Evolutionary conservation across 2,329 filamentous ascomycete species (phyloP).

Genomic region (Emericellopsis cladophorae): DNA sequence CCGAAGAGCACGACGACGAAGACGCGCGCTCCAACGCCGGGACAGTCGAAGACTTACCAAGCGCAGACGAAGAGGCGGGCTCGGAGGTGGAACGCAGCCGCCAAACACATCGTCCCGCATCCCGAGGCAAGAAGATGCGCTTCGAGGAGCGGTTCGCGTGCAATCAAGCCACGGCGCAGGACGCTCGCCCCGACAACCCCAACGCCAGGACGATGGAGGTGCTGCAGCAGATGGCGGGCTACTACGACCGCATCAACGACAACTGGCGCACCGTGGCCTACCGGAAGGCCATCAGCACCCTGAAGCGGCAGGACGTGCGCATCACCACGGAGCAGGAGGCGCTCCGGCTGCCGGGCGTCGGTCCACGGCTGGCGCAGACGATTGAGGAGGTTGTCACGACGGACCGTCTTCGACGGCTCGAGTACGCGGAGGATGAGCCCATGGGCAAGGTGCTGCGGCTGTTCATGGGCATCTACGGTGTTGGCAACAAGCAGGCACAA

Average conservation of each 20-base stretch:
- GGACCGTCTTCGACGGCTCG: slow-evolving; percentile 56
- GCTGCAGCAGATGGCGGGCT: slow-evolving; percentile 64
- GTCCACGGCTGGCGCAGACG: slow-evolving; percentile 62
- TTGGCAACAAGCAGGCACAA: slow-evolving; percentile 55
- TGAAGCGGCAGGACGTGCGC: slow-evolving; percentile 51
- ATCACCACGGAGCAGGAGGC: slow-evolving; percentile 62
- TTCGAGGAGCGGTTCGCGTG: slow-evolving; percentile 41
- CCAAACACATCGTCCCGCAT: neutral
- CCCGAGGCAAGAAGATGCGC: slow-evolving; percentile 8
- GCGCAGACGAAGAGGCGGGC: slow-evolving; percentile 8
- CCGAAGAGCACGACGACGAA: slow-evolving; percentile 28
- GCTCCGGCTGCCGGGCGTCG: slow-evolving; percentile 52
- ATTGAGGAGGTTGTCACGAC: slow-evolving; percentile 83
- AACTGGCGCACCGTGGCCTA: slow-evolving; percentile 68
- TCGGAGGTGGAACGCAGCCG: slow-evolving; percentile 5
- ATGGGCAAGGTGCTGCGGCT: slow-evolving; percentile 50
- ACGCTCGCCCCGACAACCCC: slow-evolving; percentile 40
- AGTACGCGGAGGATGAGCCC: slow-evolving; percentile 56
- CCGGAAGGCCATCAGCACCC: slow-evolving; percentile 60
- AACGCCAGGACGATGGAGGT: slow-evolving; percentile 67
- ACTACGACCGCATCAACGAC: slow-evolving; percentile 66
- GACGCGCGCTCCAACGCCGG: slow-evolving; percentile 11
- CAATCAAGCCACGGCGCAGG: slow-evolving; percentile 35
- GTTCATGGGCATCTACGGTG: slow-evolving; percentile 72
- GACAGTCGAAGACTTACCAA: slow-evolving; percentile 3